Conservation (phyloP, 2,329 filamentous ascomycete genomes). For the Talaromyces atroroseus region DNA sequence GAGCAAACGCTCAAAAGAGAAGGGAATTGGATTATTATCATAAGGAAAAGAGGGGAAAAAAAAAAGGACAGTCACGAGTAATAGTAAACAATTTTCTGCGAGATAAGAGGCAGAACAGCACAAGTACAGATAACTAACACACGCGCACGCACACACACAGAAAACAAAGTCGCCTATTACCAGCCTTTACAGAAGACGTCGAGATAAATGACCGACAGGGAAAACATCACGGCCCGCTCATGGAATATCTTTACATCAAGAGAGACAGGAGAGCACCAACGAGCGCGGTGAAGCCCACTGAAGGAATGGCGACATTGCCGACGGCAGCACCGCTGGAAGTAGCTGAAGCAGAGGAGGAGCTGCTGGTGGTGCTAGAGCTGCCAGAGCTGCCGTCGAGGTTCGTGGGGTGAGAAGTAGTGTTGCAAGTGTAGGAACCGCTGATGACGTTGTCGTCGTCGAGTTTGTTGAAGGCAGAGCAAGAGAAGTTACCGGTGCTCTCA, state of each 20-base stretch:
- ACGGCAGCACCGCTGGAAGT: constrained; percentile 35
- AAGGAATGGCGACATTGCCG: constrained; percentile 29
- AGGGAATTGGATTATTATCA: constrained; percentile 38
- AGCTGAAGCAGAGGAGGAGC: constrained; percentile 24
- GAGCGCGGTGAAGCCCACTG: constrained; percentile 39
- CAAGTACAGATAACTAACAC: constrained; percentile 1
- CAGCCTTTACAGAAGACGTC: constrained; percentile 32
- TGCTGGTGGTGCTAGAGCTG: constrained; percentile 19
- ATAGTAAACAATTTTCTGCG: constrained; percentile 13
- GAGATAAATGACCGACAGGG: constrained; percentile 20
- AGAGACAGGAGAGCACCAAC: constrained; percentile 43
- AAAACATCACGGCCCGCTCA: constrained; percentile 30
- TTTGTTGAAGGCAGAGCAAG: constrained; percentile 50
- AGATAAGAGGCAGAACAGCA: constrained; percentile 7
- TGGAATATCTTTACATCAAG: constrained; percentile 36
- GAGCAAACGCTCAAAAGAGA: constrained; percentile 1
- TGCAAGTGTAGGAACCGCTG: constrained; percentile 45
- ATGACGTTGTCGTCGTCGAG: constrained; percentile 39
- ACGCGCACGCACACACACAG: constrained; percentile 4
- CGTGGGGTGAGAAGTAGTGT: constrained; percentile 32
- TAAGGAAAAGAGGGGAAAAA: constrained; percentile 20
- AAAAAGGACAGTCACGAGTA: constrained; percentile 9
- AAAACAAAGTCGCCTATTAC: constrained; percentile 30
- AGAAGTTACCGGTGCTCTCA: constrained; percentile 59
- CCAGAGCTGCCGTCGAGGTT: constrained; percentile 24